phyloP scores from a whole-genome alignment of 192 early-diverging fungal species.

The Entrophospora sp. region DNA sequence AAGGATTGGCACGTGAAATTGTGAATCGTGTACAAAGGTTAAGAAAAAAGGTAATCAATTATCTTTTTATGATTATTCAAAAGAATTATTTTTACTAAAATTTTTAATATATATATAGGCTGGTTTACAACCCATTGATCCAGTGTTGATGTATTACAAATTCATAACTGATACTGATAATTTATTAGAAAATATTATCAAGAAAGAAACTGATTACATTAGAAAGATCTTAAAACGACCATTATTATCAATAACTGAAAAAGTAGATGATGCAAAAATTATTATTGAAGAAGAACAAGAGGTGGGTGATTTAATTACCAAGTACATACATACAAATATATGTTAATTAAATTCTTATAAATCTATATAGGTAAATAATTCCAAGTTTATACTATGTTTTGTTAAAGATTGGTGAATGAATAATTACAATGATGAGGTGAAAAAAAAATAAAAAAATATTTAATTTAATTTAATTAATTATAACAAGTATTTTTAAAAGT shows the following conservation, averaged over 20 bases:
- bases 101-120: slow-evolving; percentile 37
- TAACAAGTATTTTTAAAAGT: too few species aligned
- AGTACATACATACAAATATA: neutral
- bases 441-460: too few species aligned
- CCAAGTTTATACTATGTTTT: slow-evolving; percentile 68
- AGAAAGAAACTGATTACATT: slow-evolving; percentile 63
- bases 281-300: slow-evolving; percentile 83
- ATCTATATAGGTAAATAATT: slow-evolving; percentile 47
- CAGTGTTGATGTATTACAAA: slow-evolving; percentile 75
- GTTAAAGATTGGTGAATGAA: slow-evolving; percentile 36
- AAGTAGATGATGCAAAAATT: slow-evolving; percentile 40
- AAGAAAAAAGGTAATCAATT: slow-evolving; percentile 86
- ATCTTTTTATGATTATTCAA: too few species aligned
- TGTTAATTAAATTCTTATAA: slow-evolving; percentile 10
- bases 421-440: too few species aligned
- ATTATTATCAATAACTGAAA: slow-evolving; percentile 31
- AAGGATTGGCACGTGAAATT: slow-evolving; percentile 89
- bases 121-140: slow-evolving; percentile 77
- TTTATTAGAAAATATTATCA: slow-evolving; percentile 61
- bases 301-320: slow-evolving; percentile 20
- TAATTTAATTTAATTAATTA: too few species aligned
- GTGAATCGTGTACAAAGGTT: slow-evolving; percentile 94
- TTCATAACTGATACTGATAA: slow-evolving; percentile 62
- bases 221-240: slow-evolving; percentile 64
- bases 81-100: too few species aligned